Evolutionary conservation across 1,139 yeast species (phyloP), one percentile per base, ranked within the genome.

Genomic region (Debaryomycetaceae sp.): DNA sequence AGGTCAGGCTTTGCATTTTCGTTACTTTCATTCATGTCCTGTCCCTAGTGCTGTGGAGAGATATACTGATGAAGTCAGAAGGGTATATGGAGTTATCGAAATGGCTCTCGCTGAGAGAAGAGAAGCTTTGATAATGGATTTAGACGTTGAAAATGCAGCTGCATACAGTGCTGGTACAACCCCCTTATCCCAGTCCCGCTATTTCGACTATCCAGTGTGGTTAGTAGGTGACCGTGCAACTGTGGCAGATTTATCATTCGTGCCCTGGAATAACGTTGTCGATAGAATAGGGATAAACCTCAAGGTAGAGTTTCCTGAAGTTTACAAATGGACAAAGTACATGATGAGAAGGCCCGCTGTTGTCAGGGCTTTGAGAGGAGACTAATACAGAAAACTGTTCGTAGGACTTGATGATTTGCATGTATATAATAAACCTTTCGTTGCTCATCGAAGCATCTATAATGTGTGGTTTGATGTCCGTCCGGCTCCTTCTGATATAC

Each of bases 221-320:
- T 74, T 91, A 31, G 97, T 90, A 6, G 96, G 97, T 33, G 96
- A 89, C 59, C 72, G 87, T 46, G 85, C 93, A 44, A 87, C 97
- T 2, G 84, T 90, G 42, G 97, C 97, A 5, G 98, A 91, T 64
- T 74, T 91, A 58, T 81, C 93, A 24, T 91, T 90, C 69, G 96
- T 90, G 31, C 96, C 98, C 9, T 91, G 98, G 98, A 91, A 91
- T 65, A 91, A 90, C 59, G 97, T 91, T 22, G 96, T 90, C 41
- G 96, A 88, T 63, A 75, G 96, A 56, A 87, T 91, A 47, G 97
- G 97, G 11, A 88, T 91, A 53, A 88, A 87, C 59, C 78, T 91
- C 57, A 84, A 86, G 62, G 79, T 80, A 24, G 97, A 91, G 63
- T 89, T 88, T 63, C 97, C 97, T 2, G 98, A 91, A 67, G 97